A percentile compares a stretch with the other conserved stretches of the same genome.
Evolutionary conservation across 805 yeast species (phyloP).

Genomic region (Cyberlindnera amylophila): DNA sequence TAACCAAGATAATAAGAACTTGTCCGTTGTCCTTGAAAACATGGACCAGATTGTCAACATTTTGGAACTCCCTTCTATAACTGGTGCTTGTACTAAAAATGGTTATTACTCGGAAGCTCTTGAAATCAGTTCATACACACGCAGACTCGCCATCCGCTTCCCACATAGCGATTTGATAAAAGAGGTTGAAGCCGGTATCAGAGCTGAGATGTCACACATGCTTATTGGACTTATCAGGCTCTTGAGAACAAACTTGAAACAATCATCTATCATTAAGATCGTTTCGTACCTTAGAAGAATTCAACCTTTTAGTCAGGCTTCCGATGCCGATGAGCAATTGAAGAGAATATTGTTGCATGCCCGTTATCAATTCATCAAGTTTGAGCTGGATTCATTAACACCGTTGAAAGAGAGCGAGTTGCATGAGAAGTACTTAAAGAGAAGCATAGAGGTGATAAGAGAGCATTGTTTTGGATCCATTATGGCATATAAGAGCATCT

Average conservation of each 20-base stretch:
- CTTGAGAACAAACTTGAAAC: conserved; percentile 71
- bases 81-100: conserved; percentile 76
- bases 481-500: conserved; percentile 60
- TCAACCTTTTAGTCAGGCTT: conserved; percentile 41
- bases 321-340: conserved; percentile 31
- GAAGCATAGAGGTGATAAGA: conserved; percentile 79
- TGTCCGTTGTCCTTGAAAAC: conserved; percentile 47
- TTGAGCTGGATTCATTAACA: conserved; percentile 52
- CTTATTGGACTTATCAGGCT: conserved; percentile 63
- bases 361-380: conserved; percentile 61
- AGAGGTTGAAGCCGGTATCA: conserved; percentile 47
- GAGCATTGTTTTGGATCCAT: conserved; percentile 77
- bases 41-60: conserved; percentile 73
- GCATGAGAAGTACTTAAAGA: conserved; percentile 60
- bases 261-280: conserved; percentile 74
- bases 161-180: conserved; percentile 54
- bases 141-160: conserved; percentile 65
- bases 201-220: conserved; percentile 60
- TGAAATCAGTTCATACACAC: conserved; percentile 72
- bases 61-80: conserved; percentile 77
- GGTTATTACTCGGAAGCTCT: conserved; percentile 90
- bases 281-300: conserved; percentile 71
- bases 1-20: conserved; percentile 20
- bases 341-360: conserved; percentile 63
- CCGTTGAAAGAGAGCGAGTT: conserved; percentile 54